These are phyloP conservation scores for Aureobasidium lini DNA, from an alignment of 2,329 filamentous ascomycete genomes.

Conservation along the genomic window DNA sequence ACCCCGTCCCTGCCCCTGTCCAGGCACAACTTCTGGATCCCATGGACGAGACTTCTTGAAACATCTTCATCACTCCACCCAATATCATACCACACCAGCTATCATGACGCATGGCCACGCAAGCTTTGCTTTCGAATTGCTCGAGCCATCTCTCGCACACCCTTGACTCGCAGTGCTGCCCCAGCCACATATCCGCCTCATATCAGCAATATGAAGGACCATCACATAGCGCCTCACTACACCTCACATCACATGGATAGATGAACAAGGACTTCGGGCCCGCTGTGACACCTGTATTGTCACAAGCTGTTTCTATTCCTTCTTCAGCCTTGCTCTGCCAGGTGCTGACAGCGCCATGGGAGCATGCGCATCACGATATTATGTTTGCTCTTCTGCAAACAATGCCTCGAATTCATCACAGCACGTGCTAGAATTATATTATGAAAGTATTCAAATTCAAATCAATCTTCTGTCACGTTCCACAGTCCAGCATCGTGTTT, in stretches of 20 bases:
- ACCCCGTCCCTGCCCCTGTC: not conserved
- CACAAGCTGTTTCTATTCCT: not conserved
- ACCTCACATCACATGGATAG: not conserved
- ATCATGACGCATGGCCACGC: not conserved
- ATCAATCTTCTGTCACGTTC: not conserved
- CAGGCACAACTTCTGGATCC: constrained; percentile 1
- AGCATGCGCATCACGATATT: not conserved
- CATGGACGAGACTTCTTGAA: constrained; percentile 12
- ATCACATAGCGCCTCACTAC: not conserved
- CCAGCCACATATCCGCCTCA: not conserved
- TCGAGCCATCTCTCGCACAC: not conserved
- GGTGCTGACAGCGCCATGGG: not conserved
- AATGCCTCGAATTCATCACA: not conserved
- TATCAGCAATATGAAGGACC: not conserved
- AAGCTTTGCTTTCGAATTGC: not conserved
- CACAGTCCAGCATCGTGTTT: not conserved
- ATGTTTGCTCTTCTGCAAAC: not conserved
- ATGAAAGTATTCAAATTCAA: not conserved
- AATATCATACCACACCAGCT: not conserved
- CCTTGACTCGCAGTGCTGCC: not conserved
- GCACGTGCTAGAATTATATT: not conserved
- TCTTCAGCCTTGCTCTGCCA: too few species aligned
- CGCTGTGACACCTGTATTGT: not conserved
- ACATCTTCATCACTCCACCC: not conserved
- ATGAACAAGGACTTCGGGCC: not conserved